Percentiles rank a stretch among this genome's conserved stretches.
Evolutionary conservation across 2,329 filamentous ascomycete species (phyloP).

Genomic region (Albifimbria verrucaria): DNA sequence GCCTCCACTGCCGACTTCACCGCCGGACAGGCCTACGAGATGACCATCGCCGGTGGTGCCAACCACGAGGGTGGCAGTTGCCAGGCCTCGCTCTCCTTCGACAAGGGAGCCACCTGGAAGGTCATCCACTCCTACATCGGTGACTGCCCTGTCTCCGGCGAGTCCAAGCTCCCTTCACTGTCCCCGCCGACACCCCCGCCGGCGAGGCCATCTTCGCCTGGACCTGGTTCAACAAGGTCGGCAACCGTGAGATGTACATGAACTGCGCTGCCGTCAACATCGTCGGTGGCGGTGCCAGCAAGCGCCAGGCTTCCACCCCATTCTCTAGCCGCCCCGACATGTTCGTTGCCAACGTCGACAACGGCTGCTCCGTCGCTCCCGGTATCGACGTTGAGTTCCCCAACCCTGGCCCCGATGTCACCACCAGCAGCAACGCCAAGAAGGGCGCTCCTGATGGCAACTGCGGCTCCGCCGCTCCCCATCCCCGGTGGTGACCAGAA

Average conservation of each 20-base stretch:
- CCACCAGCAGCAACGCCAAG: conserved; percentile 30
- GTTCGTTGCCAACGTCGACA: conserved; percentile 67
- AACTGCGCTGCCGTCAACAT: conserved; percentile 74
- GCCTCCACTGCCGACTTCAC: conserved; percentile 57
- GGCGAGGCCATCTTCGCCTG: conserved; percentile 67
- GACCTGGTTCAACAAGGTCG: conserved; percentile 74
- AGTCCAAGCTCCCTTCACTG: conserved; percentile 57
- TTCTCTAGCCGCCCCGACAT: conserved; percentile 61
- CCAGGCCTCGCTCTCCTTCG: conserved; percentile 72
- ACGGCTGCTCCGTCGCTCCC: conserved; percentile 57
- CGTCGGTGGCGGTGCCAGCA: conserved; percentile 28
- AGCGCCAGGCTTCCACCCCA: conserved; percentile 25
- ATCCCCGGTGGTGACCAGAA: background rate
- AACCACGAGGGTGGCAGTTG: conserved; percentile 70
- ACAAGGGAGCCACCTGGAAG: conserved; percentile 66
- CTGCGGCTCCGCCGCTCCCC: conserved; percentile 7
- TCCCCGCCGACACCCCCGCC: conserved; percentile 61
- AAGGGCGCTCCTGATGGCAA: conserved; percentile 16
- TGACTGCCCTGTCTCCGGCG: conserved; percentile 43
- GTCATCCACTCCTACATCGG: conserved; percentile 61
- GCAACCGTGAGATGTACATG: conserved; percentile 85
- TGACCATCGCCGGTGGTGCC: conserved; percentile 62
- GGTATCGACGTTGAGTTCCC: conserved; percentile 62
- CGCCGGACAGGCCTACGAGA: conserved; percentile 59
- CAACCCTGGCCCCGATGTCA: conserved; percentile 57